phyloP scores from a whole-genome alignment of 768 basidiomycete genomes.

The Neoboletus magnificus region DNA sequence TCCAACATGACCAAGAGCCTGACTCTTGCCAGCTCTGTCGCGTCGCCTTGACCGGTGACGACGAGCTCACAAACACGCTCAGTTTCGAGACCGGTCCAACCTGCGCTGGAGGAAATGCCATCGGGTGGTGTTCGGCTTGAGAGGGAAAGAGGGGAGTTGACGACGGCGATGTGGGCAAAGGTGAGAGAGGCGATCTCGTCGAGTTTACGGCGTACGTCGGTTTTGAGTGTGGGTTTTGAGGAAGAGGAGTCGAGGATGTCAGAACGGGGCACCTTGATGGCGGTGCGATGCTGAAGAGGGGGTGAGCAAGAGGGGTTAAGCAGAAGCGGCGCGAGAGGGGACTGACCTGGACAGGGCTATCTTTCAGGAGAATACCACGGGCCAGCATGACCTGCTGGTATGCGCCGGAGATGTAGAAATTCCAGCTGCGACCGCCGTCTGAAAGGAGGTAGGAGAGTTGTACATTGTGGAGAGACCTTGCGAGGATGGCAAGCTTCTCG shows the following conservation, averaged over 20 bases:
- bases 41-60: slow-evolving; percentile 83
- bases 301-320: slow-evolving; percentile 13
- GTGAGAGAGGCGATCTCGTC: slow-evolving; percentile 94
- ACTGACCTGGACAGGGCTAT: slow-evolving; percentile 79
- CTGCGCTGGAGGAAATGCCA: slow-evolving; percentile 70
- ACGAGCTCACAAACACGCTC: slow-evolving; percentile 93
- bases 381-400: slow-evolving; percentile 93
- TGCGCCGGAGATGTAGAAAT: slow-evolving; percentile 85
- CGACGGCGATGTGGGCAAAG: slow-evolving; percentile 90
- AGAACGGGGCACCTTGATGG: slow-evolving; percentile 87
- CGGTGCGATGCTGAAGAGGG: slow-evolving; percentile 63
- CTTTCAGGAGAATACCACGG: slow-evolving; percentile 84
- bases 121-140: slow-evolving; percentile 75
- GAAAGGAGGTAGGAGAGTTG: slow-evolving; percentile 76
- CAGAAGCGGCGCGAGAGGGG: neutral
- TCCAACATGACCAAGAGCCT: slow-evolving; percentile 91
- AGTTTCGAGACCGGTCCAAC: slow-evolving; percentile 89
- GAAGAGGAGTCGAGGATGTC: slow-evolving; percentile 88
- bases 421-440: slow-evolving; percentile 70
- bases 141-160: slow-evolving; percentile 76
- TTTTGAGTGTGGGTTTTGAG: slow-evolving; percentile 75
- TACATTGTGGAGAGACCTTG: slow-evolving; percentile 78
- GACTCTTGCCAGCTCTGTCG: slow-evolving; percentile 88
- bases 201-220: slow-evolving; percentile 78
- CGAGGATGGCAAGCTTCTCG: slow-evolving; percentile 73